These are phyloP conservation scores for Madurella mycetomatis DNA, from an alignment of 2,329 filamentous ascomycete species.

Conservation along the genomic window DNA sequence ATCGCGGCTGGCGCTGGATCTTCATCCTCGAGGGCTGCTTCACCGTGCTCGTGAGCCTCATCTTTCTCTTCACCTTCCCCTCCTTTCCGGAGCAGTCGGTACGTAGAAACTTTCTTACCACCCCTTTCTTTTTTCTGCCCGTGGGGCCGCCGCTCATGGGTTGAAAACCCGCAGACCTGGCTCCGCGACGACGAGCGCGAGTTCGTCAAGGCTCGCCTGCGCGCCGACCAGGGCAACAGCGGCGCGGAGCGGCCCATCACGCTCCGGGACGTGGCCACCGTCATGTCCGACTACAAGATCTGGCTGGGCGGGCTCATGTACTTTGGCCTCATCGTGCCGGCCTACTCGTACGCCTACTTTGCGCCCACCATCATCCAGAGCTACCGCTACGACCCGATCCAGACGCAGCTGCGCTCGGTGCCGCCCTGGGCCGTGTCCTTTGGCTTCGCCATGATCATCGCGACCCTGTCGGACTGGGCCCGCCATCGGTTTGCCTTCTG, in stretches of 20 bases:
- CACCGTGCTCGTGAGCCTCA: slow-evolving; percentile 56
- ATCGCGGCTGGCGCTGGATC: slow-evolving; percentile 75
- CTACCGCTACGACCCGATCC: slow-evolving; percentile 57
- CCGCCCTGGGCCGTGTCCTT: slow-evolving; percentile 66
- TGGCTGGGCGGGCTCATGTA: slow-evolving; percentile 76
- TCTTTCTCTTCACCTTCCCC: slow-evolving; percentile 66
- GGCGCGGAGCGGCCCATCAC: slow-evolving; percentile 60
- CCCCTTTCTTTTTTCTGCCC: too few relatives aligned
- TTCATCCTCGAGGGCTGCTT: slow-evolving; percentile 72
- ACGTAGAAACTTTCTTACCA: slow-evolving; percentile 25
- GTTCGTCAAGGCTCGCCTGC: slow-evolving; percentile 63
- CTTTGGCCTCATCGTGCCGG: slow-evolving; percentile 72
- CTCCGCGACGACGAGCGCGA: slow-evolving; percentile 63
- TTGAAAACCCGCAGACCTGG: slow-evolving; percentile 48
- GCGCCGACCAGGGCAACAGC: slow-evolving; percentile 63
- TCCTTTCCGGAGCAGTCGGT: slow-evolving; percentile 48
- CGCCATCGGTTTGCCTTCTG: slow-evolving; percentile 73
- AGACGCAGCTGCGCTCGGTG: slow-evolving; percentile 55
- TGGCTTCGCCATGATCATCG: slow-evolving; percentile 70
- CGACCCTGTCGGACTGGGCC: slow-evolving; percentile 64
- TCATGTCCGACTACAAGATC: slow-evolving; percentile 71
- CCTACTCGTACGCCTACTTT: slow-evolving; percentile 76
- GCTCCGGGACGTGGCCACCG: slow-evolving; percentile 52
- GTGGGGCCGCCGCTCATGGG: not conserved
- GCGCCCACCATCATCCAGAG: slow-evolving; percentile 65